Percentiles rank a stretch among this genome's conserved stretches.
These are phyloP conservation scores for Entomortierella parvispora DNA, from an alignment of 192 early-diverging fungal species.

Conservation along the genomic window DNA sequence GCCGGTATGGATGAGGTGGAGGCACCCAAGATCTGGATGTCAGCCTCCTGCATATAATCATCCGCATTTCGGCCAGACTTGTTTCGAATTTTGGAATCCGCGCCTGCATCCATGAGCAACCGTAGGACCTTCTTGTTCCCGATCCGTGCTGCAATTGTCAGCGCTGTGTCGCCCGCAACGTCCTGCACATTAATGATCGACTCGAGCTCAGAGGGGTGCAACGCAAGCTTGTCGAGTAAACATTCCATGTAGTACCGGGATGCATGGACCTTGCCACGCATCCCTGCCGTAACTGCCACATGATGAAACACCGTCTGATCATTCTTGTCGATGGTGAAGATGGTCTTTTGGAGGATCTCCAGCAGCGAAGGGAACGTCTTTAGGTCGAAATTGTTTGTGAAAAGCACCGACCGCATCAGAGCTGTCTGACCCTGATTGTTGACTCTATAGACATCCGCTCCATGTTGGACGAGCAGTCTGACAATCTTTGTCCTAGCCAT, in stretches of 20 bases:
- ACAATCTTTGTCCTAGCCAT: slow-evolving; percentile 84
- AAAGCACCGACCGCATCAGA: slow-evolving; percentile 89
- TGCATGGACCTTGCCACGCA: slow-evolving; percentile 76
- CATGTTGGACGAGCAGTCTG: slow-evolving; percentile 76
- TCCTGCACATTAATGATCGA: slow-evolving; percentile 82
- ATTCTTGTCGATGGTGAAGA: slow-evolving; percentile 79
- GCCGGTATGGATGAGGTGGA: slow-evolving; percentile 3
- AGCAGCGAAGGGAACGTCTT: slow-evolving; percentile 81
- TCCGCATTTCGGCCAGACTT: slow-evolving; percentile 71
- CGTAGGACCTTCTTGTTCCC: slow-evolving; percentile 69
- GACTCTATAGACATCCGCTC: slow-evolving; percentile 73
- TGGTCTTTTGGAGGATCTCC: slow-evolving; percentile 77
- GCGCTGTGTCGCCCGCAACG: slow-evolving; percentile 80
- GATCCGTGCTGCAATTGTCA: slow-evolving; percentile 71
- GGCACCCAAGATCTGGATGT: slow-evolving; percentile 19
- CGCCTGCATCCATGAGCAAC: slow-evolving; percentile 69
- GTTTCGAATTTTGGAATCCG: slow-evolving; percentile 73
- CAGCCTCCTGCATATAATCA: slow-evolving; percentile 62
- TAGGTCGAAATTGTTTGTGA: slow-evolving; percentile 88
- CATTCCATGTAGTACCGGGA: slow-evolving; percentile 93
- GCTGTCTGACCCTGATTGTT: slow-evolving; percentile 93
- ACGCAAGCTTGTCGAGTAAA: slow-evolving; percentile 72
- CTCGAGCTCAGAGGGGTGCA: slow-evolving; percentile 80
- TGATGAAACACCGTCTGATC: slow-evolving; percentile 94
- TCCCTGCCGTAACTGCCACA: slow-evolving; percentile 76